Conservation (phyloP, 768 basidiomycete genomes). For the Hypholoma sublateritium region DNA sequence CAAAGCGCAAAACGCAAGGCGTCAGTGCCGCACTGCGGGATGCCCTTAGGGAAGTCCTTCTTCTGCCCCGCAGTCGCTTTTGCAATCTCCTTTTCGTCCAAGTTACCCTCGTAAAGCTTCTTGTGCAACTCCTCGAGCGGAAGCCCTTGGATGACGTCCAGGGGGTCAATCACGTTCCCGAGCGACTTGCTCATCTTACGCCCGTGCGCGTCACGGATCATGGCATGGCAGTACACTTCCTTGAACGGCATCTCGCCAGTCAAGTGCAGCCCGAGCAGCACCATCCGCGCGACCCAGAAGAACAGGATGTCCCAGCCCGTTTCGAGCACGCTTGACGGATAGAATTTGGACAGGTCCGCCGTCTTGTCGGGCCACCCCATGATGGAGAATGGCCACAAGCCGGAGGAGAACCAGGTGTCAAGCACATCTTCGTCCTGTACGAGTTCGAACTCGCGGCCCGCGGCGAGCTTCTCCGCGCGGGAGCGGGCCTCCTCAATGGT, state of each 20-base stretch:
- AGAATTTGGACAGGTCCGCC: constrained; percentile 74
- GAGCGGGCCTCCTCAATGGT: constrained; percentile 73
- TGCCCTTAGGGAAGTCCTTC: constrained; percentile 98
- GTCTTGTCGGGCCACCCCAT: constrained; percentile 99
- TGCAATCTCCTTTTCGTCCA: constrained; percentile 88
- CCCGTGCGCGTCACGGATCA: constrained; percentile 98
- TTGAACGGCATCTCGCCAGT: constrained; percentile 92
- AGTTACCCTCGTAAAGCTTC: constrained; percentile 86
- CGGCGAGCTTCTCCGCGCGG: constrained; percentile 70
- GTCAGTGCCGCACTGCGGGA: constrained; percentile 98
- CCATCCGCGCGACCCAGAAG: constrained; percentile 99
- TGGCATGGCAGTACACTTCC: constrained; percentile 96
- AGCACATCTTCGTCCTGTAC: constrained; percentile 97
- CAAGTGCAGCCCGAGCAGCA: constrained; percentile 83
- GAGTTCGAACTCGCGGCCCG: constrained; percentile 66
- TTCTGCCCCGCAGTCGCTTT: constrained; percentile 96
- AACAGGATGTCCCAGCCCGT: constrained; percentile 99
- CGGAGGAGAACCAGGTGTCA: constrained; percentile 99
- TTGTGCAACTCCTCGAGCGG: constrained; percentile 77
- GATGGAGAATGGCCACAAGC: constrained; percentile 96
- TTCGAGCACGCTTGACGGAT: constrained; percentile 88
- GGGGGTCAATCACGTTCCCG: constrained; percentile 96
- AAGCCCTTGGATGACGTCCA: constrained; percentile 90
- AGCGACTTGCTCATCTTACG: constrained; percentile 99
- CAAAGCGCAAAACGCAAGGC: constrained; percentile 94